A percentile compares a stretch with the other conserved stretches of the same genome.
Conservation (phyloP, 2,329 filamentous ascomycete species). For the Diaporthe nobilis region DNA sequence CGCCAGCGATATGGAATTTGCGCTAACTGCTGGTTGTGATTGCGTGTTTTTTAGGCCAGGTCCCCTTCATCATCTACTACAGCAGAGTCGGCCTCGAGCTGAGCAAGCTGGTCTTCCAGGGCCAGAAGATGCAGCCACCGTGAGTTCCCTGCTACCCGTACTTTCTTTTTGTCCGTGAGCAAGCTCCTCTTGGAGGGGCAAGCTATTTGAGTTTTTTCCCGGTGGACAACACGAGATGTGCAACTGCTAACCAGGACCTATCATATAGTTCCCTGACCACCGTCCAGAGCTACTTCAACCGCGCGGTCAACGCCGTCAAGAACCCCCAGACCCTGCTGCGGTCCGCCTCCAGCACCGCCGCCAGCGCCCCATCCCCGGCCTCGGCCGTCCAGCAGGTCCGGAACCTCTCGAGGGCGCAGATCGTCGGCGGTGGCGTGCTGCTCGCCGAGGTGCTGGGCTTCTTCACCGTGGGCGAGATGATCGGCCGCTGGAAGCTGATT, state of each 20-base stretch:
- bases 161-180: too few species aligned
- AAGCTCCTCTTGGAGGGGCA: not conserved
- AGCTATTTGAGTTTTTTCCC: not conserved
- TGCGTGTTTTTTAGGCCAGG: constrained; percentile 72
- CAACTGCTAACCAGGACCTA: constrained; percentile 1
- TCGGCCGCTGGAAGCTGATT: constrained; percentile 94
- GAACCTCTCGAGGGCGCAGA: constrained; percentile 79
- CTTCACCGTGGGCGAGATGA: constrained; percentile 98
- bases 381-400: constrained; percentile 65
- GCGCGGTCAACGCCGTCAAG: constrained; percentile 77
- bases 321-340: constrained; percentile 75
- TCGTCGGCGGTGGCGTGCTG: constrained; percentile 82
- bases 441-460: constrained; percentile 92
- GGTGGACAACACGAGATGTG: not conserved
- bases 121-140: constrained; percentile 95
- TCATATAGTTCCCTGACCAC: constrained; percentile 77
- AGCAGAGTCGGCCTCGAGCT: constrained; percentile 90
- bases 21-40: constrained; percentile 17
- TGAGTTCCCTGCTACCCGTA: constrained; percentile 68
- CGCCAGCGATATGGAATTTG: not conserved
- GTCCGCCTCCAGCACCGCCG: constrained; percentile 69
- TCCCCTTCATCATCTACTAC: constrained; percentile 93
- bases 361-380: constrained; percentile 54
- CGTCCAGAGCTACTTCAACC: constrained; percentile 90
- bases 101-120: constrained; percentile 86